phyloP scores from a whole-genome alignment of 192 early-diverging fungal species.

The Coemansia javaensis region DNA sequence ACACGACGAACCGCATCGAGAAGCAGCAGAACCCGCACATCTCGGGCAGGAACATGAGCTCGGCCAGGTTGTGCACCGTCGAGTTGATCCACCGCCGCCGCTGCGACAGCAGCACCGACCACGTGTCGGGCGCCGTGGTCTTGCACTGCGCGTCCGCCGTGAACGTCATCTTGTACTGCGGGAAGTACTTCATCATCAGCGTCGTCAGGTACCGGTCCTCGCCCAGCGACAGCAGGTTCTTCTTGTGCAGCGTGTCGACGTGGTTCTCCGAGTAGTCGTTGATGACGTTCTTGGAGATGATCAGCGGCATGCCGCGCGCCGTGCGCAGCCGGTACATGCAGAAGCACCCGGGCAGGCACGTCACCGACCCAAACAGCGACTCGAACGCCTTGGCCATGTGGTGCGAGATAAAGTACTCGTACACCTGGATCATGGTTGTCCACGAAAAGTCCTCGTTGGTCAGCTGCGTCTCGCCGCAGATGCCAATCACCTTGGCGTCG shows the following conservation, averaged over 20 bases:
- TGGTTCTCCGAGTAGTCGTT: constrained; percentile 84
- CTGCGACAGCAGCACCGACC: too few species aligned
- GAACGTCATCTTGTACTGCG: too few species aligned
- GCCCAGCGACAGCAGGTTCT: too few species aligned
- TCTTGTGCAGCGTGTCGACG: constrained; percentile 95
- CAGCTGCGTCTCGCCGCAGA: constrained; percentile 75
- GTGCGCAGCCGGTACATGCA: constrained; percentile 80
- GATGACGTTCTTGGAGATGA: constrained; percentile 75
- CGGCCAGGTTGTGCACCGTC: too few species aligned
- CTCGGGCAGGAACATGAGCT: too few species aligned
- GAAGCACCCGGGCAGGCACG: constrained; percentile 81
- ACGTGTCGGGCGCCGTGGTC: constrained; percentile 85
- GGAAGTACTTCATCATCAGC: too few species aligned
- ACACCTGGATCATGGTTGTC: constrained; percentile 94
- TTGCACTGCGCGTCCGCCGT: constrained; percentile 79
- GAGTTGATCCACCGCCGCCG: too few species aligned
- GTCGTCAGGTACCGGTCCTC: too few species aligned
- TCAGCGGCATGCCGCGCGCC: constrained; percentile 64
- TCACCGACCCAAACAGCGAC: constrained; percentile 75
- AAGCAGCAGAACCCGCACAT: too few species aligned
- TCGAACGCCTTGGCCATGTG: constrained; percentile 88
- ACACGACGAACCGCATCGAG: constrained; percentile 95
- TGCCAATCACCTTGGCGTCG: constrained; percentile 75
- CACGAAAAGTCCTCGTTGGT: constrained; percentile 29
- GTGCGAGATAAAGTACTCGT: constrained; percentile 89